Base-by-base conservation (phyloP, 495 filamentous ascomycete species). In the Echria macrotheca region DNA sequence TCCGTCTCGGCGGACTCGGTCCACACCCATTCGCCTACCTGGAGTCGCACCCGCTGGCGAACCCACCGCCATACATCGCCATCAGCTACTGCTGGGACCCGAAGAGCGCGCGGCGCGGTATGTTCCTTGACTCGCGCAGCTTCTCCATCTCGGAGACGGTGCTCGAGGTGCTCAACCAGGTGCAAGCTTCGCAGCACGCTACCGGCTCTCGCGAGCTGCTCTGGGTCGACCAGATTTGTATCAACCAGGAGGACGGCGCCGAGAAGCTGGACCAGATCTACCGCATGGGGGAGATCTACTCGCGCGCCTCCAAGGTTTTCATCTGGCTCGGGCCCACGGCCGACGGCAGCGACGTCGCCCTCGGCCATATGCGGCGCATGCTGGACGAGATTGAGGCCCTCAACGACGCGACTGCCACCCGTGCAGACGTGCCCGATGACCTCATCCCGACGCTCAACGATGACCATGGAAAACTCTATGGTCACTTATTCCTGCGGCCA, bases 201-300 rank as follows among this genome's bases (percentile, higher is more conserved):
- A 31, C 28, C 7, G 12, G 12, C 6, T 31, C 28, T 6, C 6
- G 28, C 28, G 7, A 6, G 28, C 28, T 31, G 6, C 40, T 49
- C 1, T 53, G 50, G 50, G 40, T 53, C 22, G 50, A 53, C 17
- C 56, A 56, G 5, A 42, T 66, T 15, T 66, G 63, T 42, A 64
- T 66, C 46, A 55, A 66, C 35, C 63, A 66, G 31, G n/a, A 45
- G 0, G 42, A 60, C 23, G 7, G 11, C 7, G 17, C 25, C 5
- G 63, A 66, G 33, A 52, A 47, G 19, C 31, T 31, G 5, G 9
- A 22, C 9, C 64, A 67, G 39, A 57, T 67, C 4, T 15, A 11
- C 19, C 44, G 50, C 11, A 67, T 67, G 64, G 18, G 19, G 6
- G 41, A 49, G 3, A 65, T 67, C 47, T 65, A 56, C 49, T 10